Base-by-base conservation (phyloP, 805 yeast genomes). In the Lipomyces sp. region DNA sequence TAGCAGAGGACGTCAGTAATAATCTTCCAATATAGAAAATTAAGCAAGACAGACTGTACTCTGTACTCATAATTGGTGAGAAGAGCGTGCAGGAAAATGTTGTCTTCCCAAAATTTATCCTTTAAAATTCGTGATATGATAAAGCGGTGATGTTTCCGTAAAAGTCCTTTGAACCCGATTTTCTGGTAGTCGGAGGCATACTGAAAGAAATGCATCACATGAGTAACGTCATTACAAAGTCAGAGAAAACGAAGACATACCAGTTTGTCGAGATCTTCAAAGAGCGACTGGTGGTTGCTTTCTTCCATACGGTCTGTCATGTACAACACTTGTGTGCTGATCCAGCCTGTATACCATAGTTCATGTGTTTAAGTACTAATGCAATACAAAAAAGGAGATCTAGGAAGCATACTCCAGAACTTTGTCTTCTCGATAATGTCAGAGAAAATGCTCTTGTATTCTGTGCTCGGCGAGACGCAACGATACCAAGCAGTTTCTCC, bases 401-500 rank as follows among this genome's bases (percentile, higher is more conserved):
- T 8, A 39, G 2, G 14, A n/a, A 16, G 21, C 57, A 13, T 47
- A 55, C 59, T 21, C 59, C 59, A 55, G 16, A 55, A 40, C 26
- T 16, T 39, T 16, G 50, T 28, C 32, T 55, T 55, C 23, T 39
- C 48, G 28, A 47, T 33, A 8, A 45, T 44, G 32, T 36, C 48
- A 5, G 22, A 22, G 28, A 32, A 55, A 3, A 53, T 36, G 5
- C 11, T 32, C 23, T 35, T 10, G 34, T 55, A 55, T 8, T 32
- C 51, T 3, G 35, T 36, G 33, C 35, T 22, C 26, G 59, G 51
- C 13, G 50, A 39, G 18, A 31, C 7, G 26, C 49, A 40, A 16
- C 23, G 29, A 21, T 51, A 55, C 59, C 59, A 55, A 8, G 51
- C 45, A 1, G 39, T 14, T 22, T 52, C 50, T 2, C 57, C 58